Percentiles rank a stretch among this genome's conserved stretches.
Evolutionary conservation across 352 stramenopile genomes (phyloP).

Genomic region (Globisporangium iwayamae): DNA sequence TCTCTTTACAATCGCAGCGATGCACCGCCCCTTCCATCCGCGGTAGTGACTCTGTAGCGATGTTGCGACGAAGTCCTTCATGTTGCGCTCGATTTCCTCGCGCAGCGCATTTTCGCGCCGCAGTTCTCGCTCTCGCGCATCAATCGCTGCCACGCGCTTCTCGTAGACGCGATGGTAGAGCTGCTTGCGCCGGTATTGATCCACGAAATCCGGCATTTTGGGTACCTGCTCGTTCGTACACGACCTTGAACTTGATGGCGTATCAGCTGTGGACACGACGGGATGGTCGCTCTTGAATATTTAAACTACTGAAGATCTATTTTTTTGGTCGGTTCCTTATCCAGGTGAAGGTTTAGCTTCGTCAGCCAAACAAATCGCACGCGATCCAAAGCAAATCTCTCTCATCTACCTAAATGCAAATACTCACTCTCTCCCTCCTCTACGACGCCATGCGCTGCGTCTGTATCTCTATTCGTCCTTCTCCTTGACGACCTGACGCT

Average conservation of each 20-base stretch:
- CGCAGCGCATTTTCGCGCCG: slow-evolving; percentile 58
- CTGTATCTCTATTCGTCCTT: slow-evolving; percentile 16
- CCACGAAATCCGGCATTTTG: slow-evolving; percentile 35
- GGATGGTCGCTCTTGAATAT: not conserved
- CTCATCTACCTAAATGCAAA: slow-evolving; percentile 1
- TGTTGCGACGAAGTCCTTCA: slow-evolving; percentile 70
- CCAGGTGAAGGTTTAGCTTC: not conserved
- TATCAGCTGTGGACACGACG: not conserved
- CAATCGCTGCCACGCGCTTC: slow-evolving; percentile 43
- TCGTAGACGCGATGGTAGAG: slow-evolving; percentile 56
- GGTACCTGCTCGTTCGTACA: no score
- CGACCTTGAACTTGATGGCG: not conserved
- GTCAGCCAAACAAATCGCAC: no score
- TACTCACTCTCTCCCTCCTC: slow-evolving; percentile 8
- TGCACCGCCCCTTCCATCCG: slow-evolving; percentile 51
- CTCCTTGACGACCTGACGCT: slow-evolving; percentile 10
- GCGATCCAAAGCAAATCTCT: no score
- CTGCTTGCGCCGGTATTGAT: slow-evolving; percentile 44
- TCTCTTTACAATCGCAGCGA: slow-evolving; percentile 25
- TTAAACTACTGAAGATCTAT: slow-evolving; percentile 13
- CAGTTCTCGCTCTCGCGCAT: slow-evolving; percentile 36
- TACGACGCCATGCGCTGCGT: slow-evolving; percentile 1
- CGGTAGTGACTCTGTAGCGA: slow-evolving; percentile 62
- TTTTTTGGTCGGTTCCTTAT: slow-evolving; percentile 4
- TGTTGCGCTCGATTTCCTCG: slow-evolving; percentile 72